A percentile compares a stretch with the other conserved stretches of the same genome.
Conservation (phyloP, 2,329 filamentous ascomycete species). For the Hypoxylon sp. region DNA sequence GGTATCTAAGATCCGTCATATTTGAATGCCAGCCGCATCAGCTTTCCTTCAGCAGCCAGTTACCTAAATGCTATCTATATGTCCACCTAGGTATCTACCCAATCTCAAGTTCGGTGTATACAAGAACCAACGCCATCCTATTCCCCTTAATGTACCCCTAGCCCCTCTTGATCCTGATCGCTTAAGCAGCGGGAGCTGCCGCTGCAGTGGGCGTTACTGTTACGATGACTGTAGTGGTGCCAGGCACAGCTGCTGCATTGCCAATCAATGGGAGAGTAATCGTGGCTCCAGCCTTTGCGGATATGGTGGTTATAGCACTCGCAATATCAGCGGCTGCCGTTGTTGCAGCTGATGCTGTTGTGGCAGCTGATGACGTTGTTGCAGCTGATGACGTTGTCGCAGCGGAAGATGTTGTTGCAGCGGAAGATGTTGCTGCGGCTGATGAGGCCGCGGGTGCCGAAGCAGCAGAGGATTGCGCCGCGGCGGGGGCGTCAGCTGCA, state of each 20-base stretch:
- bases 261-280: conserved; percentile 25
- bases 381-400: conserved; percentile 19
- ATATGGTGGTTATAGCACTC: background rate
- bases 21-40: background rate
- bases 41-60: background rate
- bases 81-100: too few relatives aligned
- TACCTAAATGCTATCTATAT: background rate
- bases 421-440: conserved; percentile 14
- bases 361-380: conserved; percentile 13
- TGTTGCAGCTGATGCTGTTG: conserved; percentile 8
- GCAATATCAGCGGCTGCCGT: conserved; percentile 5
- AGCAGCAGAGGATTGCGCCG: background rate
- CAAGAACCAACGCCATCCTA: background rate
- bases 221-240: conserved; percentile 32
- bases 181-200: conserved; percentile 22
- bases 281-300: conserved; percentile 11
- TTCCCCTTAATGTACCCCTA: background rate
- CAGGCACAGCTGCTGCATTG: conserved; percentile 9
- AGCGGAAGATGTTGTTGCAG: conserved; percentile 14
- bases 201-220: conserved; percentile 32
- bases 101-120: too few relatives aligned
- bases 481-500: conserved; percentile 24
- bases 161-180: background rate
- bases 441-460: background rate
- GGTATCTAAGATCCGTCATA: background rate